Conservation (phyloP, 208 protist genomes). For the Lotmaria passim region DNA sequence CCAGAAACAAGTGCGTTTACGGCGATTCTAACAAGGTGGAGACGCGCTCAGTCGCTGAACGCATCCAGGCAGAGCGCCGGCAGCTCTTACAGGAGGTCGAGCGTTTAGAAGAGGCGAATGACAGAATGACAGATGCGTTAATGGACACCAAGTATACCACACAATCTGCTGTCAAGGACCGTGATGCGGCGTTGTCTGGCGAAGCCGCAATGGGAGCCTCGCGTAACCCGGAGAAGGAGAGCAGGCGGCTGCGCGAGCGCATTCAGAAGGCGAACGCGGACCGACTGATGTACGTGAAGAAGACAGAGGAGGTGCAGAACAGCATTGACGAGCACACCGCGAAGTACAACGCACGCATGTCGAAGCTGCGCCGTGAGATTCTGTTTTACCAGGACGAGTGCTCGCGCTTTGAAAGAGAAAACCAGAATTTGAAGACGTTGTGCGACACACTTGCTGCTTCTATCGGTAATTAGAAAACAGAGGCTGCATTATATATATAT, state of each 20-base stretch:
- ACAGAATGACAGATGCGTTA: slow-evolving; percentile 50
- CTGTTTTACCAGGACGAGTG: slow-evolving; percentile 70
- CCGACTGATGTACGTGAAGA: slow-evolving; percentile 45
- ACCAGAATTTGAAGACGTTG: slow-evolving; percentile 60
- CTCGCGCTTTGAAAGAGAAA: slow-evolving; percentile 69
- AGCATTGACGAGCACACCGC: slow-evolving; percentile 53
- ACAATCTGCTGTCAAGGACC: slow-evolving; percentile 44
- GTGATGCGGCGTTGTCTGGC: slow-evolving; percentile 49
- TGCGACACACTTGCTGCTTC: slow-evolving; percentile 72
- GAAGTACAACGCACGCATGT: slow-evolving; percentile 65
- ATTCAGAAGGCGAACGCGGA: slow-evolving; percentile 67
- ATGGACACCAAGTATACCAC: slow-evolving; percentile 61
- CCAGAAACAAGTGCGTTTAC: slow-evolving; percentile 49
- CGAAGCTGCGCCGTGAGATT: slow-evolving; percentile 63
- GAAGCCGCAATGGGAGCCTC: slow-evolving; percentile 48
- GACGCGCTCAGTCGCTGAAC: slow-evolving; percentile 49
- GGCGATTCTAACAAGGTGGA: slow-evolving; percentile 57
- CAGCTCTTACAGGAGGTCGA: slow-evolving; percentile 68
- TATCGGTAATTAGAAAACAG: slow-evolving; percentile 34
- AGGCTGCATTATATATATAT: background rate
- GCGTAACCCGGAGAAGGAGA: slow-evolving; percentile 59
- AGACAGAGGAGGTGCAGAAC: slow-evolving; percentile 58
- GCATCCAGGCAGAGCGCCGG: slow-evolving; percentile 71
- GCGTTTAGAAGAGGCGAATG: slow-evolving; percentile 62
- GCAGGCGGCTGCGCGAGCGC: slow-evolving; percentile 58